Percentiles rank a stretch among this genome's conserved stretches.
Evolutionary conservation across 257 asterid genomes (phyloP).

Genomic region (Anisodus acutangulus): DNA sequence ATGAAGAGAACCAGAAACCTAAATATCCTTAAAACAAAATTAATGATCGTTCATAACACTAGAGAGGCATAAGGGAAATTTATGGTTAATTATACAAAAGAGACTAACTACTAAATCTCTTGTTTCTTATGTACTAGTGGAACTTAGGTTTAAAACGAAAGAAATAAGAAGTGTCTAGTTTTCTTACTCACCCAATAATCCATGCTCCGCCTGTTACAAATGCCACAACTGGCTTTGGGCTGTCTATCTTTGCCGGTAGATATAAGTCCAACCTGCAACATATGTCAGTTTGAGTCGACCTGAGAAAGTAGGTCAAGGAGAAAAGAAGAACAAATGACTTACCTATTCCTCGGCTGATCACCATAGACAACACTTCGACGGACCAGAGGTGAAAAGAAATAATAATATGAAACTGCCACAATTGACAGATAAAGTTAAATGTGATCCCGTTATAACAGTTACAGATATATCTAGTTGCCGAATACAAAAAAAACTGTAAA

Average conservation of each 20-base stretch:
- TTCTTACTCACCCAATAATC: slow-evolving; percentile 85
- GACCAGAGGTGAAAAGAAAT: slow-evolving; percentile 84
- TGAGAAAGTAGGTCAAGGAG: neutral
- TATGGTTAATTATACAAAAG: slow-evolving; percentile 12
- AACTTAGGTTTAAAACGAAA: slow-evolving; percentile 23
- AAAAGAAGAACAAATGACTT: slow-evolving; percentile 2
- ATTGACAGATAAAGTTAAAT: slow-evolving; percentile 33
- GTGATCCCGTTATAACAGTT: slow-evolving; percentile 22
- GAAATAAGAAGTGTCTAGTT: neutral
- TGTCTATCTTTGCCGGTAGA: slow-evolving; percentile 63
- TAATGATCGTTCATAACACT: neutral
- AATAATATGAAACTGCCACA: slow-evolving; percentile 76
- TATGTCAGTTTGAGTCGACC: slow-evolving; percentile 9
- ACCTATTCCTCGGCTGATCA: slow-evolving; percentile 94
- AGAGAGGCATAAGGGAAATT: neutral
- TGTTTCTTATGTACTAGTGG: neutral
- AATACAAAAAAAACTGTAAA: neutral
- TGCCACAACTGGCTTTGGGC: slow-evolving; percentile 81
- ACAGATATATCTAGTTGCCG: neutral
- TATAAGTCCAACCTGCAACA: slow-evolving; percentile 83
- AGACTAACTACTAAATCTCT: neutral
- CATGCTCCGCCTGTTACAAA: slow-evolving; percentile 99
- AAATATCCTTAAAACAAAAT: neutral
- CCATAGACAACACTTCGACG: slow-evolving; percentile 85
- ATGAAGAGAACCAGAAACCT: slow-evolving; percentile 12